A percentile compares a stretch with the other conserved stretches of the same genome.
phyloP scores from a whole-genome alignment of 352 stramenopile genomes.

The Pythium biforme region DNA sequence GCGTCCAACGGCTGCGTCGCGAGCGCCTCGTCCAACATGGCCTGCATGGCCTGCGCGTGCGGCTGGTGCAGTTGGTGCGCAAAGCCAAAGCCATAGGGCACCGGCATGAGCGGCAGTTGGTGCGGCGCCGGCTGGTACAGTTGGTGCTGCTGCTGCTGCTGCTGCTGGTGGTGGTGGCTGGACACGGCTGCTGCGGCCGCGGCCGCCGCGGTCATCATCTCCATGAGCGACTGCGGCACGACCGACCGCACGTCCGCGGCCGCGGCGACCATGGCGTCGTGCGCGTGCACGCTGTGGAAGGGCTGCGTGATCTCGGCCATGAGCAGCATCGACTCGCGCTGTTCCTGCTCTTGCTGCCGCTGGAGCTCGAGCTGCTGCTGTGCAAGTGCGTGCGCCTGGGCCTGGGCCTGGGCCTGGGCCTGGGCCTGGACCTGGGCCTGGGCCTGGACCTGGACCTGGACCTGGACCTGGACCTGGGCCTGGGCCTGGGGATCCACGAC shows the following conservation, averaged over 20 bases:
- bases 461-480: too few species aligned
- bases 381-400: background rate
- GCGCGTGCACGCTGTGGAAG: conserved; percentile 1
- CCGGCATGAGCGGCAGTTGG: conserved; percentile 14
- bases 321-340: conserved; percentile 13
- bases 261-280: conserved; percentile 1
- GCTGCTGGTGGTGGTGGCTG: conserved; percentile 9
- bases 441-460: too few species aligned
- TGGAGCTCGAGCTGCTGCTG: conserved; percentile 10
- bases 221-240: conserved; percentile 25
- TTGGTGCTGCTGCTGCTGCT: background rate
- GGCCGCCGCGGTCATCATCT: conserved; percentile 25
- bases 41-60: conserved; percentile 22
- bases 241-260: background rate
- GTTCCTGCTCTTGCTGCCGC: conserved; percentile 10
- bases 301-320: conserved; percentile 22
- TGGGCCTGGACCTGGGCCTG: too few species aligned
- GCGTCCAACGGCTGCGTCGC: conserved; percentile 12
- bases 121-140: background rate
- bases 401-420: too few species aligned
- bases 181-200: conserved; percentile 7
- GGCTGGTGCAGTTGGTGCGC: conserved; percentile 7
- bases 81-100: conserved; percentile 19
- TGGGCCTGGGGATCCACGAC: background rate
- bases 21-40: conserved; percentile 23